A percentile compares a stretch with the other conserved stretches of the same genome.
Evolutionary conservation across 768 basidiomycete species (phyloP).

Genomic region (Hebeloma cylindrosporum): DNA sequence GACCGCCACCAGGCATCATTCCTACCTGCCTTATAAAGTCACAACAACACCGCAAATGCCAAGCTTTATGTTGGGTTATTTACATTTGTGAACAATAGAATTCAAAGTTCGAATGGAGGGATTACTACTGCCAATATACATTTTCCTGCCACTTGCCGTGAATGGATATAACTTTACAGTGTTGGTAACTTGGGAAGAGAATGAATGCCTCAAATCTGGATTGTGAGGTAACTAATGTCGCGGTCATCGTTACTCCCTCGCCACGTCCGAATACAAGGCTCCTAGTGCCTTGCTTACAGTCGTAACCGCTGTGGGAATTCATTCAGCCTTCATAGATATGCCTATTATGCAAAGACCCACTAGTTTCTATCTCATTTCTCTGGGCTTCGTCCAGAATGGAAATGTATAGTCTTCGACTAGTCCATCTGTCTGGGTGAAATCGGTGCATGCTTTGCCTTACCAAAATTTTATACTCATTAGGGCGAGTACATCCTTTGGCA

Average conservation of each 20-base stretch:
- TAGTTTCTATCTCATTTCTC: slow-evolving; percentile 63
- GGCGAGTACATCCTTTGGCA: slow-evolving; percentile 50
- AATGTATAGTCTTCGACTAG: slow-evolving; percentile 60
- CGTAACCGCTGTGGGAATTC: slow-evolving; percentile 12
- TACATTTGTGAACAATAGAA: no score
- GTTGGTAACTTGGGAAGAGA: no score
- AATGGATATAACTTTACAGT: no score
- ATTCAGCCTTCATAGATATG: neutral
- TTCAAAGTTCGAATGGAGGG: no score
- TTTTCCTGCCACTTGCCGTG: no score
- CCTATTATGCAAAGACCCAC: slow-evolving; percentile 31
- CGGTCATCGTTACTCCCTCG: slow-evolving; percentile 2
- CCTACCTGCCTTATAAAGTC: no score
- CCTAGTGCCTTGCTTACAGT: slow-evolving; percentile 22
- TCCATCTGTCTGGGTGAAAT: slow-evolving; percentile 84
- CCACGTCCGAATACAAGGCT: slow-evolving; percentile 16
- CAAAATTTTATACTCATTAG: slow-evolving; percentile 62
- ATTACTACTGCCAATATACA: no score
- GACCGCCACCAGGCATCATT: no score
- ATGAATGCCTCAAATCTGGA: no score
- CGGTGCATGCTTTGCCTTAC: slow-evolving; percentile 70
- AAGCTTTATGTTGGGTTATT: no score
- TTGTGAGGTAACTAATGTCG: neutral
- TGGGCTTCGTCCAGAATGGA: slow-evolving; percentile 58
- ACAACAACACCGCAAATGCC: no score